Conservation (phyloP, 345 rosid species). For the Rhodamnia argentea region DNA sequence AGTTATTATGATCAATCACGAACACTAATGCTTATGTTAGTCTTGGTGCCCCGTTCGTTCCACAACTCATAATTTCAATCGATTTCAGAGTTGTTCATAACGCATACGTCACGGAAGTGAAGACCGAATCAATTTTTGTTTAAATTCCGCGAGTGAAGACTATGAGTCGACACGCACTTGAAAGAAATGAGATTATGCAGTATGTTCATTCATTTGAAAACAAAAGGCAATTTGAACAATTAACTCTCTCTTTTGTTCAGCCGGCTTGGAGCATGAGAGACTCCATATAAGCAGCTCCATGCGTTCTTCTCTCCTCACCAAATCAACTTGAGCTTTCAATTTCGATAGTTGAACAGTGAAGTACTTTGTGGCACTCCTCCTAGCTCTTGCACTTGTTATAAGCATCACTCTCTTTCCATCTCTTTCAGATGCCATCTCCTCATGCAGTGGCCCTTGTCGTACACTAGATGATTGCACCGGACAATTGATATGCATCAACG, state of each 20-base stretch:
- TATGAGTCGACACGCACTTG: no score
- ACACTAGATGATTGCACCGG: constrained; percentile 19
- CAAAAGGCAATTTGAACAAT: neutral
- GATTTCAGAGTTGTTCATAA: no score
- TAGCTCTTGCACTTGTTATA: neutral
- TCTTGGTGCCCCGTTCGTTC: no score
- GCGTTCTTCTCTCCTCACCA: neutral
- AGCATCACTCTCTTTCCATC: neutral
- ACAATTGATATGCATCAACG: constrained; percentile 22
- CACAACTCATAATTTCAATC: no score
- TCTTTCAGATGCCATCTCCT: constrained; percentile 12
- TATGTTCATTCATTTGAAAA: no score
- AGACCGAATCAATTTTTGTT: no score
- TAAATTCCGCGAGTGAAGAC: neutral
- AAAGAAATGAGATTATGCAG: no score
- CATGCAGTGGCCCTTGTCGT: constrained; percentile 21
- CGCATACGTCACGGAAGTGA: no score
- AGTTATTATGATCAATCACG: no score
- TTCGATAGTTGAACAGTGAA: neutral
- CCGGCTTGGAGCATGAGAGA: neutral
- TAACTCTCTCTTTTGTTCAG: no score
- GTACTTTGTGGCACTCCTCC: neutral
- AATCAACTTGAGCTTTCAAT: neutral
- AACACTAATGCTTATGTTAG: no score
- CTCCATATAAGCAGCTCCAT: neutral